phyloP scores from a whole-genome alignment of 2,329 filamentous ascomycete genomes.

The Stemphylium vesicarium region DNA sequence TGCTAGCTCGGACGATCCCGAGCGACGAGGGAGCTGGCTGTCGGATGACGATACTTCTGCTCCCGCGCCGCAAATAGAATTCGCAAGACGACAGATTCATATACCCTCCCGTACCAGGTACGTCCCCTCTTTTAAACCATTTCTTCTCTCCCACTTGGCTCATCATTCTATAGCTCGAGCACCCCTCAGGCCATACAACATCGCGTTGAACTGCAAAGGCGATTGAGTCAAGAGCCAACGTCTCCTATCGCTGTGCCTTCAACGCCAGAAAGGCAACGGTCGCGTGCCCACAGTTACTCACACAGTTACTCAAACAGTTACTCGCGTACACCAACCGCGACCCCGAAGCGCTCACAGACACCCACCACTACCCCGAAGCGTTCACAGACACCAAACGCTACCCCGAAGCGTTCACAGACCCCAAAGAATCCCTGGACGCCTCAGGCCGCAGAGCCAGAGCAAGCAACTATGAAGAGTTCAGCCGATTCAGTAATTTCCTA shows the following conservation, averaged over 20 bases:
- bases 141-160: conserved; percentile 9
- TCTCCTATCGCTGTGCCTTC: conserved; percentile 18
- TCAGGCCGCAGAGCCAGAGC: conserved; percentile 24
- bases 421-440: neutral
- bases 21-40: conserved; percentile 26
- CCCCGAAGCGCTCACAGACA: too few species aligned
- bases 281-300: conserved; percentile 21
- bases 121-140: neutral
- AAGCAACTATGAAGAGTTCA: conserved; percentile 39
- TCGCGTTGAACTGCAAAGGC: conserved; percentile 25
- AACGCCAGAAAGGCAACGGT: conserved; percentile 23
- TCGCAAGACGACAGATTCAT: conserved; percentile 46
- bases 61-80: conserved; percentile 41
- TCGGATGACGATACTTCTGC: conserved; percentile 40
- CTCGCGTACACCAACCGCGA: too few species aligned
- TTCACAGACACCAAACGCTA: conserved; percentile 12
- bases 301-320: neutral
- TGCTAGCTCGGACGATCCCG: conserved; percentile 13
- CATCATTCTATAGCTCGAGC: conserved; percentile 27
- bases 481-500: conserved; percentile 46
- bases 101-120: conserved; percentile 48
- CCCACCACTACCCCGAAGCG: too few species aligned
- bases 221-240: conserved; percentile 23
- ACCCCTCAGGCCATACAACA: conserved; percentile 28
- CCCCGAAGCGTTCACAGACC: conserved; percentile 12